Percentiles rank a stretch among this genome's conserved stretches.
Evolutionary conservation across 306 rosid species (phyloP).

Genomic region (Lathyrus aphaca): DNA sequence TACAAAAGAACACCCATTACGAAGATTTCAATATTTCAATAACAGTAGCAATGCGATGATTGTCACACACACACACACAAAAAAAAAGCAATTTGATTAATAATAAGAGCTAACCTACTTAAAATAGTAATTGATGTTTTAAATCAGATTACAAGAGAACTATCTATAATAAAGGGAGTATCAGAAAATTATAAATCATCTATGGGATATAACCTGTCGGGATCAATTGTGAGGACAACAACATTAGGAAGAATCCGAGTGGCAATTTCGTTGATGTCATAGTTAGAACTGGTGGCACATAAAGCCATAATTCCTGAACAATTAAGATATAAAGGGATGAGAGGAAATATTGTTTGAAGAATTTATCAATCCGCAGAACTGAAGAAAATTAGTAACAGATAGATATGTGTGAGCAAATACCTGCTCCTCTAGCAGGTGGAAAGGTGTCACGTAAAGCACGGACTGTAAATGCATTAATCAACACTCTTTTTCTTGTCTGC

Average conservation of each 20-base stretch:
- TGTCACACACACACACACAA: background rate
- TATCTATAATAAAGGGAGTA: slow-evolving; percentile 14
- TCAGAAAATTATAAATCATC: slow-evolving; percentile 32
- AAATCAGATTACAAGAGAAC: slow-evolving; percentile 34
- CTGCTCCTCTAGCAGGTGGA: slow-evolving; percentile 98
- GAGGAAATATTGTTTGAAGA: slow-evolving; percentile 17
- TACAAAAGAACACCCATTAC: slow-evolving; percentile 23
- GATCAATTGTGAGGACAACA: slow-evolving; percentile 89
- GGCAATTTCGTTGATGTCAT: slow-evolving; percentile 88
- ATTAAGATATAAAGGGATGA: slow-evolving; percentile 15
- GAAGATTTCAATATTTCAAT: slow-evolving; percentile 24
- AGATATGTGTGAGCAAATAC: slow-evolving; percentile 46
- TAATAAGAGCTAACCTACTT: slow-evolving; percentile 19
- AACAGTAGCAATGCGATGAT: slow-evolving; percentile 2
- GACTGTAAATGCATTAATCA: slow-evolving; percentile 97
- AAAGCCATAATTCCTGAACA: slow-evolving; percentile 96
- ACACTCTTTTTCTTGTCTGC: slow-evolving; percentile 98
- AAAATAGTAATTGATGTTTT: slow-evolving; percentile 17
- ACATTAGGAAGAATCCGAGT: slow-evolving; percentile 95
- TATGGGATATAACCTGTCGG: slow-evolving; percentile 69
- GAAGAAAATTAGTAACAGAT: slow-evolving; percentile 31
- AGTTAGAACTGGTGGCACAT: slow-evolving; percentile 93
- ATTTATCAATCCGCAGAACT: slow-evolving; percentile 23
- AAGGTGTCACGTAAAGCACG: slow-evolving; percentile 98
- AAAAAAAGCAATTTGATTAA: slow-evolving; percentile 5